A percentile compares a stretch with the other conserved stretches of the same genome.
Evolutionary conservation across 495 filamentous ascomycete genomes (phyloP).

Genomic region (Melanomma pulvis-pyrius): DNA sequence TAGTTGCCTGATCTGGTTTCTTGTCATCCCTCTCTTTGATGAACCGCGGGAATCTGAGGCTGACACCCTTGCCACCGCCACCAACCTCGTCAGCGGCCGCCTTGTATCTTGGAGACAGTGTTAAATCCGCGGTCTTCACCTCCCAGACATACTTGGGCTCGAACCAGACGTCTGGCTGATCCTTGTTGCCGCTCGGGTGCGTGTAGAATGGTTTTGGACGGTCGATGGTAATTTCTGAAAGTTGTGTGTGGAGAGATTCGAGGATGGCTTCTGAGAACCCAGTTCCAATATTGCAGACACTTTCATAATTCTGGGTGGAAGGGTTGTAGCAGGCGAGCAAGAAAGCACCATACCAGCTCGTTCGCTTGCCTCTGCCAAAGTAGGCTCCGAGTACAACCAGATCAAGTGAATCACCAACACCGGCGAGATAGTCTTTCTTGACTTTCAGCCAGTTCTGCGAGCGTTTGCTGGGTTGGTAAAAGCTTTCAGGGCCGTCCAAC

Average conservation of each 20-base stretch:
- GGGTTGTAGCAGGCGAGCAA: conserved; percentile 91
- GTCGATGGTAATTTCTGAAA: conserved; percentile 77
- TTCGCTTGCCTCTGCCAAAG: conserved; percentile 91
- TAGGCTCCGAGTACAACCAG: conserved; percentile 96
- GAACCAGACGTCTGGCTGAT: conserved; percentile 98
- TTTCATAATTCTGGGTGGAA: conserved; percentile 77
- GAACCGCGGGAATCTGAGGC: conserved; percentile 86
- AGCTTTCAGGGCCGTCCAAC: conserved; percentile 86
- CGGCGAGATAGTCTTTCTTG: conserved; percentile 95
- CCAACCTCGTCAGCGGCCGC: conserved; percentile 69
- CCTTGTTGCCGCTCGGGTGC: conserved; percentile 78
- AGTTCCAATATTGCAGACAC: conserved; percentile 97
- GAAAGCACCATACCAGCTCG: conserved; percentile 93
- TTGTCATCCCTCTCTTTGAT: conserved; percentile 91
- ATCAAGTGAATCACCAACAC: conserved; percentile 93
- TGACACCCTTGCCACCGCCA: conserved; percentile 80
- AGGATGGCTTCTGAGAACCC: conserved; percentile 89
- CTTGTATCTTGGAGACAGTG: conserved; percentile 87
- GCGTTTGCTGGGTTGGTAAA: conserved; percentile 92
- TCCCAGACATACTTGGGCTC: conserved; percentile 95
- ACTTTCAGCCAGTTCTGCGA: conserved; percentile 99
- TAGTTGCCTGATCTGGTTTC: conserved; percentile 89
- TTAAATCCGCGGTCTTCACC: conserved; percentile 94
- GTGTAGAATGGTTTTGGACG: conserved; percentile 91
- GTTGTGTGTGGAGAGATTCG: conserved; percentile 73